Conservation (phyloP, 805 yeast species). For the Metschnikowia borealis region DNA sequence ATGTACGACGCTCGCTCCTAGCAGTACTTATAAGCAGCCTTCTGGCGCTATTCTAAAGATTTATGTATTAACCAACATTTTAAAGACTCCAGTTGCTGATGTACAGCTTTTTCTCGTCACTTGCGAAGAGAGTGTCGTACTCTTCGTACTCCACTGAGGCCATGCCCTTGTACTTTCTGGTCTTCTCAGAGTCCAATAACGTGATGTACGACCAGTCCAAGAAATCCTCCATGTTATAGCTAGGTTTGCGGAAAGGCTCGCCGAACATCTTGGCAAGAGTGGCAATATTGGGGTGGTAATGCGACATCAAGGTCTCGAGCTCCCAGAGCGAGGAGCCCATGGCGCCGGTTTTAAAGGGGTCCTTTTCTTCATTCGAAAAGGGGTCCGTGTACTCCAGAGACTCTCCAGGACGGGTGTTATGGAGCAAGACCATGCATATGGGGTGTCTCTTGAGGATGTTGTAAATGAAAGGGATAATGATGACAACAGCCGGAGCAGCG, state of each 20-base stretch:
- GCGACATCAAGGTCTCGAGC: conserved; percentile 68
- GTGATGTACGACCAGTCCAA: conserved; percentile 82
- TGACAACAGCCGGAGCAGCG: conserved; percentile 85
- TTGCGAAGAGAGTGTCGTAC: conserved; percentile 36
- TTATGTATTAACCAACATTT: not conserved
- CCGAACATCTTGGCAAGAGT: conserved; percentile 82
- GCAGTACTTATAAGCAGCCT: not conserved
- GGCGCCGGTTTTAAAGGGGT: conserved; percentile 79
- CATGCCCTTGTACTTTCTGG: conserved; percentile 62
- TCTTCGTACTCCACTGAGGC: conserved; percentile 76
- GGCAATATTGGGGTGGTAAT: conserved; percentile 94
- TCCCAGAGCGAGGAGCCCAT: conserved; percentile 91
- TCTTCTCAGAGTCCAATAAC: conserved; percentile 58
- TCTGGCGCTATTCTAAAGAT: not conserved
- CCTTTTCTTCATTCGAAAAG: conserved; percentile 55
- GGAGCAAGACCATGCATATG: conserved; percentile 86
- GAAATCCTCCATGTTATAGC: conserved; percentile 90
- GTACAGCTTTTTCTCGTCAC: conserved; percentile 15
- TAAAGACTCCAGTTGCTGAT: conserved; percentile 16
- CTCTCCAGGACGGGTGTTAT: conserved; percentile 37
- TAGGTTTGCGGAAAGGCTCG: conserved; percentile 85
- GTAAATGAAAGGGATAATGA: conserved; percentile 85
- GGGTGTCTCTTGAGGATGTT: conserved; percentile 90
- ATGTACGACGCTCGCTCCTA: not conserved
- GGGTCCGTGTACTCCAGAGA: conserved; percentile 50